Evolutionary conservation across 2,329 filamentous ascomycete species (phyloP).

Genomic region (Cyclaneusma minus): DNA sequence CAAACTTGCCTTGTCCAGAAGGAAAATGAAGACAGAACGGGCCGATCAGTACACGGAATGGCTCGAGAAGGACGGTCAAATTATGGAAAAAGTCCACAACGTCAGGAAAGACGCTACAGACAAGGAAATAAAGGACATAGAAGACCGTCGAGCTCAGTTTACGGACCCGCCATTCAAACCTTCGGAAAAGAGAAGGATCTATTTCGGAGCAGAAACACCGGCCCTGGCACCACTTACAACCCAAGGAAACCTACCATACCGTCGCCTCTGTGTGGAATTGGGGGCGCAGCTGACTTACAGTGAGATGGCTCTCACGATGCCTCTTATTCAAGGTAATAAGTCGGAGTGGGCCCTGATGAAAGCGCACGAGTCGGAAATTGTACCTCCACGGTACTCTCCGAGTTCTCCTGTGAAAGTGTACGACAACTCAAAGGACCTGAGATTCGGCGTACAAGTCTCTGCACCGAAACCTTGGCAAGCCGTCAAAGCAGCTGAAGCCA

Average conservation of each 20-base stretch:
- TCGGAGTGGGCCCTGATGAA: slow-evolving; percentile 92
- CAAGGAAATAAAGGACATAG: slow-evolving; percentile 28
- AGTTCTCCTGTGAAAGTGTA: slow-evolving; percentile 55
- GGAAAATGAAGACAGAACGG: slow-evolving; percentile 52
- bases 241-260: slow-evolving; percentile 90
- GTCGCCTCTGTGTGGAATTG: slow-evolving; percentile 74
- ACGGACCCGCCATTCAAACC: slow-evolving; percentile 76
- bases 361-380: slow-evolving; percentile 70
- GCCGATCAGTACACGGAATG: slow-evolving; percentile 65
- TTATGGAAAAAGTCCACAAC: slow-evolving; percentile 31
- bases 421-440: slow-evolving; percentile 67
- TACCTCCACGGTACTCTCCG: slow-evolving; percentile 51
- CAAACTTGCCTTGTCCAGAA: slow-evolving; percentile 63
- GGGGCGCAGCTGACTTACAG: slow-evolving; percentile 92
- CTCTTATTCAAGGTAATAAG: slow-evolving; percentile 77
- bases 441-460: slow-evolving; percentile 85
- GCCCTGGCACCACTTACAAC: slow-evolving; percentile 90
- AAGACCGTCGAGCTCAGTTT: slow-evolving; percentile 67
- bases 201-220: slow-evolving; percentile 89
- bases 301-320: slow-evolving; percentile 92
- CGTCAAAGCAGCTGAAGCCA: slow-evolving; percentile 71
- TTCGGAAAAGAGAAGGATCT: slow-evolving; percentile 85
- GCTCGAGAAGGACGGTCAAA: slow-evolving; percentile 50
- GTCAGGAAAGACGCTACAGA: slow-evolving; percentile 22
- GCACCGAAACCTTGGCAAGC: slow-evolving; percentile 86